Evolutionary conservation across 2,329 filamentous ascomycete genomes (phyloP).

Genomic region (Alternaria angustiovoidea): DNA sequence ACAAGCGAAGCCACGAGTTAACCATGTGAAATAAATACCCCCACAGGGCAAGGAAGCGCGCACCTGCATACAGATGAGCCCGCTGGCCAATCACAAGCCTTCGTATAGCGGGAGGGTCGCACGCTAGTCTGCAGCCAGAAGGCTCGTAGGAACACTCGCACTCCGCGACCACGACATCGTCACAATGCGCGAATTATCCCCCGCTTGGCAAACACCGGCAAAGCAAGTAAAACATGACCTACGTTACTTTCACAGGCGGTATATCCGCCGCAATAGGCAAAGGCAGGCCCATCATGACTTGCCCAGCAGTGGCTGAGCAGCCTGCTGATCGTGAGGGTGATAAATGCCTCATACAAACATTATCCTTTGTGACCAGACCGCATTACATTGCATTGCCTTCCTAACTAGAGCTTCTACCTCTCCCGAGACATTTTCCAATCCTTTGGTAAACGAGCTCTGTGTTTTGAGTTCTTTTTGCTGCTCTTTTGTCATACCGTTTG

Average conservation of each 20-base stretch:
- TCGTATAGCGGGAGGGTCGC: not conserved
- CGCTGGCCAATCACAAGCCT: not conserved
- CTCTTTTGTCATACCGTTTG: not conserved
- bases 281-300: not conserved
- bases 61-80: not conserved
- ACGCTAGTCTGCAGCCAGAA: constrained; percentile 1
- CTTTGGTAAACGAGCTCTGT: not conserved
- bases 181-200: constrained; percentile 5
- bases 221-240: not conserved
- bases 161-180: not conserved
- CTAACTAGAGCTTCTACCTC: not conserved
- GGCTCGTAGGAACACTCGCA: not conserved
- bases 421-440: not conserved
- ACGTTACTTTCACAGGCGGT: not conserved
- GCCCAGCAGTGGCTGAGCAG: constrained; percentile 2
- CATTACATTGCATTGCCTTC: not conserved
- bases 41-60: not conserved
- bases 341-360: constrained; percentile 11
- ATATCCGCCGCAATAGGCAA: not conserved
- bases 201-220: not conserved
- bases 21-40: not conserved
- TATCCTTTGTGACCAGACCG: not conserved
- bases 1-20: not conserved
- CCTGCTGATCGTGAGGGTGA: not conserved
- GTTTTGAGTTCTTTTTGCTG: not conserved